phyloP scores from a whole-genome alignment of 1,284 basidiomycete species.

The Ceratobasidium sp. region DNA sequence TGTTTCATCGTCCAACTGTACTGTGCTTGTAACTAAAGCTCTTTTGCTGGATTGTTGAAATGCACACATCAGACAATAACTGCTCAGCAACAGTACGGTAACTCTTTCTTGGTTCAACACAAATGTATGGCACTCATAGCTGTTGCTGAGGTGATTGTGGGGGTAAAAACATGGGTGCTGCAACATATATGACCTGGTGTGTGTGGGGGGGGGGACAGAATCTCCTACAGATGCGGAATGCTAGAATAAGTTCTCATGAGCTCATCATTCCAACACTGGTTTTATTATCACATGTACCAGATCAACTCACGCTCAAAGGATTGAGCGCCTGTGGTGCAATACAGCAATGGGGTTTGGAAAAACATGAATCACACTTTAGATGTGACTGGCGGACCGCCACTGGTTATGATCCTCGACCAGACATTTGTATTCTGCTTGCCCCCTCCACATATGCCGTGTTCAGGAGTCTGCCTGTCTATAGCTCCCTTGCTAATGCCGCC shows the following conservation, averaged over 20 bases:
- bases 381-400: background rate
- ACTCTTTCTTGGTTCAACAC: background rate
- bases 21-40: no score
- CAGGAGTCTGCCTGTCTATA: no score
- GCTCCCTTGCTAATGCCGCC: no score
- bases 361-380: background rate
- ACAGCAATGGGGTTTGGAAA: background rate
- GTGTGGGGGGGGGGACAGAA: background rate
- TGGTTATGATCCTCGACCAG: background rate
- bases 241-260: background rate
- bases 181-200: slow-evolving; percentile 12
- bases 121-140: background rate
- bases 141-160: background rate
- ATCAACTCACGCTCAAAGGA: background rate
- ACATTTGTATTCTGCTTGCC: background rate
- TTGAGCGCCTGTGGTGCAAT: background rate
- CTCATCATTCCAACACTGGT: background rate
- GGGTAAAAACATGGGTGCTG: background rate
- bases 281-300: background rate
- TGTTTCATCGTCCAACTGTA: no score
- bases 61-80: background rate
- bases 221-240: background rate
- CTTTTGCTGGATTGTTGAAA: background rate
- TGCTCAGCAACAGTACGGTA: background rate
- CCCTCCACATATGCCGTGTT: no score